phyloP scores from a whole-genome alignment of 106 monocot genomes.

The Vanilla planifolia region DNA sequence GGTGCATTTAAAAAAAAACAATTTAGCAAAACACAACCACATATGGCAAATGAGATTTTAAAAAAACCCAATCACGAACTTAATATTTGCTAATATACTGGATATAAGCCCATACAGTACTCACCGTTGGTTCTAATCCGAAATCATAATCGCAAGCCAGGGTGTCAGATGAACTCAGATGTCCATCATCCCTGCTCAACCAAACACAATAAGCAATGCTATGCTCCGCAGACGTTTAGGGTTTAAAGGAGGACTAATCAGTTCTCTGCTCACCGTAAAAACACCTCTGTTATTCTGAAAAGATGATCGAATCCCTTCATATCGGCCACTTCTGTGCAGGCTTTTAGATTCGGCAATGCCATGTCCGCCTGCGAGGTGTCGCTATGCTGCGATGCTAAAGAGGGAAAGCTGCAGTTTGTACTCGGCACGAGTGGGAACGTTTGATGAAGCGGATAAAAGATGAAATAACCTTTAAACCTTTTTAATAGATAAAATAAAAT shows the following conservation, averaged over 20 bases:
- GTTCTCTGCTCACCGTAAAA: conserved; percentile 22
- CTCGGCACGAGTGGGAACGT: too few relatives aligned
- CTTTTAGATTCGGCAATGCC: too few relatives aligned
- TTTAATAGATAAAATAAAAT: too few relatives aligned
- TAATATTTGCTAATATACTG: not conserved
- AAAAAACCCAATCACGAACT: not conserved
- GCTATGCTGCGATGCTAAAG: too few relatives aligned
- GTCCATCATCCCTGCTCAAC: conserved; percentile 15
- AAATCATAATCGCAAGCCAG: not conserved
- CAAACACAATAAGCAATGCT: not conserved
- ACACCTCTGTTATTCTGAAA: conserved; percentile 34
- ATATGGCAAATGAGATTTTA: too few relatives aligned
- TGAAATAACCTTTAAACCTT: too few relatives aligned
- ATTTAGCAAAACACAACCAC: too few relatives aligned
- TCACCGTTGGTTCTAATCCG: conserved; percentile 1
- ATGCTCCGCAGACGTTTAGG: not conserved
- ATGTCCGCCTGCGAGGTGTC: too few relatives aligned
- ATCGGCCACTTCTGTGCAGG: conserved; percentile 5
- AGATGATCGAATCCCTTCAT: conserved; percentile 19
- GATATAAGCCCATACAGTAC: not conserved
- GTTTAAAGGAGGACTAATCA: not conserved
- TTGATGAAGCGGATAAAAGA: too few relatives aligned
- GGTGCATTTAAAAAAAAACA: too few relatives aligned
- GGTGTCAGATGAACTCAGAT: not conserved
- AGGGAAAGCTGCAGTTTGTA: too few relatives aligned